A percentile compares a stretch with the other conserved stretches of the same genome.
phyloP scores from a whole-genome alignment of 495 filamentous ascomycete genomes.

The Aspergillus incahuasiensis region DNA sequence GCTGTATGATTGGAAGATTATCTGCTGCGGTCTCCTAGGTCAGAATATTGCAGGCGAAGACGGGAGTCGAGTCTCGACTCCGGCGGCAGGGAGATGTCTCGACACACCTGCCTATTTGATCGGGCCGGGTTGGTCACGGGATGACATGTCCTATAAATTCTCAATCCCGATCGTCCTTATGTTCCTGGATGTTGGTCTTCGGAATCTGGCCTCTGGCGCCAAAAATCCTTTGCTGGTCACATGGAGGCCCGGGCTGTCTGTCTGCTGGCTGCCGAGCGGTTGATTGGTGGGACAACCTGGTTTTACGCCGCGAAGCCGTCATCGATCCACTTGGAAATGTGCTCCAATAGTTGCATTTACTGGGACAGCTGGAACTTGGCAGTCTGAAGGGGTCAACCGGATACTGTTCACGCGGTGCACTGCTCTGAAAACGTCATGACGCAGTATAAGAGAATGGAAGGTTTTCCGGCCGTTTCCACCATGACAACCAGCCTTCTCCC shows the following conservation, averaged over 20 bases:
- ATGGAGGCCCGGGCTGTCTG: conserved; percentile 23
- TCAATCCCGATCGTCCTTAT: neutral
- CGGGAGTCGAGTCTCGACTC: neutral
- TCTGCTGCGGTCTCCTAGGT: neutral
- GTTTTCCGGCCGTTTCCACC: conserved; percentile 18
- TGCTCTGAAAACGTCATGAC: conserved; percentile 19
- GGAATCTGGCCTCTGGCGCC: neutral
- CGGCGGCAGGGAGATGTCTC: neutral
- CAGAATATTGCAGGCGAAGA: neutral
- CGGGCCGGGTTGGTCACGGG: neutral
- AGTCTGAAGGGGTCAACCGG: conserved; percentile 5
- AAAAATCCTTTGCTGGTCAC: conserved; percentile 35
- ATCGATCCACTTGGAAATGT: conserved; percentile 22
- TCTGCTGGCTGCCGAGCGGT: conserved; percentile 18
- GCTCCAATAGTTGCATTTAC: conserved; percentile 11
- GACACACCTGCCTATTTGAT: conserved; percentile 4
- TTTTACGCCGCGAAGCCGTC: conserved; percentile 23
- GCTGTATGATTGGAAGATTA: neutral
- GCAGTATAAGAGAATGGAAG: conserved; percentile 23
- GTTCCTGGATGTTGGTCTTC: neutral
- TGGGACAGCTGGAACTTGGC: conserved; percentile 7
- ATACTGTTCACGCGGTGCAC: neutral
- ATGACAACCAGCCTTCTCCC: conserved; percentile 6
- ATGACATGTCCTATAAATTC: neutral
- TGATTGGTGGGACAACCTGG: conserved; percentile 36